Evolutionary conservation across 1,139 yeast genomes (phyloP), one percentile per base, ranked within the genome.

Genomic region (Saccharomyces hybrid): DNA sequence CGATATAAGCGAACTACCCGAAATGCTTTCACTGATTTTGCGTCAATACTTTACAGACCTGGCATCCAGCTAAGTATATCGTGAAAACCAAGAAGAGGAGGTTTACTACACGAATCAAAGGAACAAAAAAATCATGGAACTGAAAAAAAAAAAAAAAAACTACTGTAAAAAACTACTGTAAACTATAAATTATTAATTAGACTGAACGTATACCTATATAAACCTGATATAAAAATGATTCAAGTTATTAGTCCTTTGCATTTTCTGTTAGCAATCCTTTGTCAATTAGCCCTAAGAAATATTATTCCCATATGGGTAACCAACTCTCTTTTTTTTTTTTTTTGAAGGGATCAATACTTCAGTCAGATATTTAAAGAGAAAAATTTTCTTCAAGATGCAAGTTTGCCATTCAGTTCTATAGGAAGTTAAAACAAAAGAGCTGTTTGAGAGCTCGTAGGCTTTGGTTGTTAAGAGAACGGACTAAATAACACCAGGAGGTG

Each of bases 1-100:
- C 64, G 84, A 93, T 66, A 88, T 95, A 59, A 78, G 79, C 49
- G 98, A 93, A 72, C 78, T 95, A 52, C 99, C 99, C 23, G 89
- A 86, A 65, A 90, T 95, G 85, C 78, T 95, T 59, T 83, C 97
- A 2, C 77, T 87, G 63, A 91, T 95, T 59, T 77, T 95, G 60
- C 83, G 98, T 66, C 99, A 95, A 70, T 95, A 88, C 73, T 95
- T 93, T 70, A 77, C 90, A 1, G 96, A 89, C 67, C 70, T 80
- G 53, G 83, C 83, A 5, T 70, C 75, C 4, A 46, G 20, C 13
- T 50, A 27, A 44, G 11, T 6, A 20, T 5, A n/a, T 4, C 8
- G 6, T 30, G n/a, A n/a, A 5, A 31, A 32, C 50, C 62, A 23
- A 56, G 31, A 47, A 5, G 14, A 23, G 16, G 20, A 5, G 44